These are phyloP conservation scores for Penicillium brevicompactum DNA, from an alignment of 2,329 filamentous ascomycete genomes.

Conservation along the genomic window DNA sequence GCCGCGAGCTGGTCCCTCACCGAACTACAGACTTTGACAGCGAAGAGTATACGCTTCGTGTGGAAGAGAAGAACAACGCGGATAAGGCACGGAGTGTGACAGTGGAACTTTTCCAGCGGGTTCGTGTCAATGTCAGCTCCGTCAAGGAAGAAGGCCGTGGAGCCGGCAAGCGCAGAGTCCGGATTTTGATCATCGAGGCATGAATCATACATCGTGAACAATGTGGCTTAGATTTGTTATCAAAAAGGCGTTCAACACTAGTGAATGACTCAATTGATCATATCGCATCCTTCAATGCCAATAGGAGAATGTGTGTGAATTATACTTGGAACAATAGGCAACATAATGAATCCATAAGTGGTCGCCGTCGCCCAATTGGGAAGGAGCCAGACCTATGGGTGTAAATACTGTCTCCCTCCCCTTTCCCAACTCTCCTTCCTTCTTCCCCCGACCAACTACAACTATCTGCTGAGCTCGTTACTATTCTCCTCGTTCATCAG, in stretches of 20 bases:
- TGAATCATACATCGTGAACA: constrained; percentile 15
- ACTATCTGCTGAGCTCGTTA: too few species aligned
- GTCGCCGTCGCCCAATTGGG: too few species aligned
- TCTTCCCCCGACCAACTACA: too few species aligned
- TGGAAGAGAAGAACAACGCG: constrained; percentile 54
- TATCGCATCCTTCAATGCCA: too few species aligned
- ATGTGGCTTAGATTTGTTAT: constrained; percentile 16
- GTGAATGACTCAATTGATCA: not conserved
- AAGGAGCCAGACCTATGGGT: too few species aligned
- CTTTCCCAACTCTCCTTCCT: too few species aligned
- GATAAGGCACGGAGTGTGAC: constrained; percentile 44
- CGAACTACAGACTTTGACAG: constrained; percentile 82
- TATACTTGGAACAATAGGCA: too few species aligned
- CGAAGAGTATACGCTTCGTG: constrained; percentile 76
- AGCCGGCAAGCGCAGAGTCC: constrained; percentile 82
- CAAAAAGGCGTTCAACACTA: constrained; percentile 10
- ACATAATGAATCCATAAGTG: too few species aligned
- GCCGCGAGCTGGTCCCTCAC: constrained; percentile 37
- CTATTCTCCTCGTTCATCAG: too few species aligned
- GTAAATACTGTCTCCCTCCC: too few species aligned
- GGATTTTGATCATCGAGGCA: constrained; percentile 44
- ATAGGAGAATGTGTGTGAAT: too few species aligned
- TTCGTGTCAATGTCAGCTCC: constrained; percentile 84
- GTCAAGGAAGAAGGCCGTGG: constrained; percentile 78
- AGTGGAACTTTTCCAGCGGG: constrained; percentile 89